phyloP scores from a whole-genome alignment of 305 asterid genomes.

The Coffea humblotiana region DNA sequence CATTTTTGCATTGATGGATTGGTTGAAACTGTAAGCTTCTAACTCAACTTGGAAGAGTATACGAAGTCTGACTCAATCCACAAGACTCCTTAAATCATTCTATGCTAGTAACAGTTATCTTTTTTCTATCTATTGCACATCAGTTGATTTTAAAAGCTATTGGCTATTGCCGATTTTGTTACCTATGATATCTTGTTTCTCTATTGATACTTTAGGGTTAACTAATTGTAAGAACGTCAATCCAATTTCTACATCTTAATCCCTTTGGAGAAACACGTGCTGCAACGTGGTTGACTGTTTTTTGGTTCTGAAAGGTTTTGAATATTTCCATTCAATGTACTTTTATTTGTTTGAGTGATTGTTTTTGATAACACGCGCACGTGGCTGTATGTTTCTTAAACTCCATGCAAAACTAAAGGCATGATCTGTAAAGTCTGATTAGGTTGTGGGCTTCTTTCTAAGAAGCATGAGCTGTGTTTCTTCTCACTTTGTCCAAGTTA shows the following conservation, averaged over 20 bases:
- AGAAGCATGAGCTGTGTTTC: background rate
- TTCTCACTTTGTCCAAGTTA: background rate
- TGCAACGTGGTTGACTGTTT: background rate
- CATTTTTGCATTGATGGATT: background rate
- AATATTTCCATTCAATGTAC: background rate
- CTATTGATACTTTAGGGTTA: background rate
- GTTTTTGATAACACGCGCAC: background rate
- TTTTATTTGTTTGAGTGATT: background rate
- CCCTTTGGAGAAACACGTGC: background rate
- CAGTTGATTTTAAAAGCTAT: background rate
- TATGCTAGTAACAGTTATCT: background rate
- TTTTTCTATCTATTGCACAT: background rate
- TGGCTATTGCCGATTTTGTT: background rate
- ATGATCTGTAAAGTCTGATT: background rate
- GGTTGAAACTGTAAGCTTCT: background rate
- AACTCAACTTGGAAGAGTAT: background rate
- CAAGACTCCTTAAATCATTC: background rate
- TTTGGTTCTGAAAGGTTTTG: background rate
- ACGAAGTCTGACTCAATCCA: no score
- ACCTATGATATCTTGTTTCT: background rate
- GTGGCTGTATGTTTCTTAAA: background rate
- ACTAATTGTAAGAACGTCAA: background rate
- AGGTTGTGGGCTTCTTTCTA: constrained; percentile 1
- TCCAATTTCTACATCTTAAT: background rate
- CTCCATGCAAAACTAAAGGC: background rate